Conservation (phyloP, 129 eudicot species). For the Flaveria ramosissima region DNA sequence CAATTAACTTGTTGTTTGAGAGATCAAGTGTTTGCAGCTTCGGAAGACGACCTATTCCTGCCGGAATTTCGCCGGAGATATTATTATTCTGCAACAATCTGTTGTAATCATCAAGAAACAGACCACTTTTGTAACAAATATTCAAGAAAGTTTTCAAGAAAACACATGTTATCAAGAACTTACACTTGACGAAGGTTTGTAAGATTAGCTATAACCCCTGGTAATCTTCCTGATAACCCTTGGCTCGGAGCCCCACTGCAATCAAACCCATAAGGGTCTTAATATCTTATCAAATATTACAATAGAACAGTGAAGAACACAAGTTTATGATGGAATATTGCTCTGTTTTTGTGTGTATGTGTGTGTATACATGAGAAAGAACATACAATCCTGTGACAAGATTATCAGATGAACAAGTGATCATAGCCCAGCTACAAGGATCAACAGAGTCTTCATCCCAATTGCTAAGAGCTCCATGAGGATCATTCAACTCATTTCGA, state of each 20-base stretch:
- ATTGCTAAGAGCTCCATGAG: slow-evolving; percentile 79
- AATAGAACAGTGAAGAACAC: slow-evolving; percentile 20
- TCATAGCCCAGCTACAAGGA: slow-evolving; percentile 99
- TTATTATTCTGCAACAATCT: slow-evolving; percentile 89
- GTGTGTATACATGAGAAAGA: background rate
- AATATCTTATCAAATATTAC: background rate
- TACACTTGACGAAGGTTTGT: slow-evolving; percentile 94
- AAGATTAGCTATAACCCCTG: slow-evolving; percentile 72
- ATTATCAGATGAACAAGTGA: slow-evolving; percentile 87
- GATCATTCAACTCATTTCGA: slow-evolving; percentile 59
- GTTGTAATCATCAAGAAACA: slow-evolving; percentile 18
- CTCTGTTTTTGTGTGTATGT: background rate
- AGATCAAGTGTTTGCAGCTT: slow-evolving; percentile 88
- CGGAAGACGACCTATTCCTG: slow-evolving; percentile 62
- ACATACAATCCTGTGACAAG: slow-evolving; percentile 77
- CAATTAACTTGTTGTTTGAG: slow-evolving; percentile 72
- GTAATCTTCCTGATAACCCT: slow-evolving; percentile 79
- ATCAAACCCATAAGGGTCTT: background rate
- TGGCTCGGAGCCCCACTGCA: slow-evolving; percentile 94
- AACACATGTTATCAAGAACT: slow-evolving; percentile 20
- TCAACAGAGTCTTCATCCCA: slow-evolving; percentile 98
- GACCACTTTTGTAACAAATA: background rate
- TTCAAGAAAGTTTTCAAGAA: background rate
- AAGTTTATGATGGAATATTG: background rate
- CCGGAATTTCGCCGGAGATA: slow-evolving; percentile 78